Evolutionary conservation across 257 asterid genomes (phyloP).

Genomic region (Paulownia fortunei): DNA sequence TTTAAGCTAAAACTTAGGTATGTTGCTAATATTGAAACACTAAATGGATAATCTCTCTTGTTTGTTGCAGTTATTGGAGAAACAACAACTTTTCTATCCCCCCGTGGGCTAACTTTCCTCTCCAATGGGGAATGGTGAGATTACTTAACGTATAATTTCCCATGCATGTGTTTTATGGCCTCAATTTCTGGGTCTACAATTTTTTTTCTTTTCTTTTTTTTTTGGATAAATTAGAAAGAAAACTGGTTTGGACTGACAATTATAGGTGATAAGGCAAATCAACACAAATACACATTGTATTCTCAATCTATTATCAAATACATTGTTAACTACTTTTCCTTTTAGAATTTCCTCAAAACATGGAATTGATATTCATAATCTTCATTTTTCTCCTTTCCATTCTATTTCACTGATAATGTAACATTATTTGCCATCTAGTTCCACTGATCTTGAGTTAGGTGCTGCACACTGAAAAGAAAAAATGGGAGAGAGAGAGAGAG

Average conservation of each 20-base stretch:
- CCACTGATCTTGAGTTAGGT: background rate
- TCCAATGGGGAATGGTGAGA: constrained; percentile 98
- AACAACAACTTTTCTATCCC: constrained; percentile 80
- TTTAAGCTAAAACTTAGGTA: background rate
- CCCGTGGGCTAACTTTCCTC: constrained; percentile 71
- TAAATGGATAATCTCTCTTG: background rate
- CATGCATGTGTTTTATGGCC: constrained; percentile 23
- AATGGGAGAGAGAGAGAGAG: too few species aligned
- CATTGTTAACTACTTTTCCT: constrained; percentile 5
- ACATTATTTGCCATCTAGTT: background rate
- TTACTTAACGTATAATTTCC: constrained; percentile 12
- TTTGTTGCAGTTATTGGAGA: constrained; percentile 91
- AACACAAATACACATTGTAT: constrained; percentile 7
- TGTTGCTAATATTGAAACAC: background rate
- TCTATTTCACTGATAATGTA: background rate
- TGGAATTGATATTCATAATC: background rate
- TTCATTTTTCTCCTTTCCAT: background rate
- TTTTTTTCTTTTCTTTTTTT: background rate
- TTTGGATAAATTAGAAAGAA: background rate
- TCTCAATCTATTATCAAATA: constrained; percentile 17
- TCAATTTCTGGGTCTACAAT: background rate
- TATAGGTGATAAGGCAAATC: background rate
- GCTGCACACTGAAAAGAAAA: too few species aligned
- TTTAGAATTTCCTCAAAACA: background rate
- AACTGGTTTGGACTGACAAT: background rate